A percentile compares a stretch with the other conserved stretches of the same genome.
These are phyloP conservation scores for Potentilla sterilis DNA, from an alignment of 306 rosid genomes.

Conservation along the genomic window DNA sequence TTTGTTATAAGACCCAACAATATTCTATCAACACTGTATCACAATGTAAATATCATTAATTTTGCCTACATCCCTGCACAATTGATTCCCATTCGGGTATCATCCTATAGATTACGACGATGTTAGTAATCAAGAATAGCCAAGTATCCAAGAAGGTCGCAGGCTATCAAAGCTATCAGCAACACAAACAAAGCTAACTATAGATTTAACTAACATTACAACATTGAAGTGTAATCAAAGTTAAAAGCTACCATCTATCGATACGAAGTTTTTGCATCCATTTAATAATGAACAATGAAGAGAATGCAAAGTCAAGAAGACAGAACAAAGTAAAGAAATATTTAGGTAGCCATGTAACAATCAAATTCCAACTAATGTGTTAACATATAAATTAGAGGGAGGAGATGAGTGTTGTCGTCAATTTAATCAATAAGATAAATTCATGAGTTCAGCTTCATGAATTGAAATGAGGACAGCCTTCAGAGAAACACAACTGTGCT, in stretches of 20 bases:
- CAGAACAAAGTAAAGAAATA: neutral
- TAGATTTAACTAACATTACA: neutral
- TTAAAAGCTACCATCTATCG: neutral
- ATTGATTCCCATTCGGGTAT: neutral
- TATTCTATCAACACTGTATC: neutral
- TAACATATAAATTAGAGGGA: neutral
- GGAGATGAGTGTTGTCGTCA: neutral
- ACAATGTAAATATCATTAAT: neutral
- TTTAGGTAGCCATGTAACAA: neutral
- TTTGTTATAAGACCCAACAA: neutral
- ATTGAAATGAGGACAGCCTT: neutral
- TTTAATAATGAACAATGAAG: neutral
- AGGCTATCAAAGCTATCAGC: neutral
- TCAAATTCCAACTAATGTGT: neutral
- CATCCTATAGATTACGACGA: too few relatives aligned
- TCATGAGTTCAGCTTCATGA: neutral
- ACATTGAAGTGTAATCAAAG: neutral
- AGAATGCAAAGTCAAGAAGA: neutral
- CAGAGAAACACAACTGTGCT: slow-evolving; percentile 2
- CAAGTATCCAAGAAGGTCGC: neutral
- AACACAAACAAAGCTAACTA: slow-evolving; percentile 12
- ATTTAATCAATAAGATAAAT: neutral
- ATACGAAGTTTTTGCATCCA: neutral
- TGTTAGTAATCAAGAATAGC: slow-evolving; percentile 6
- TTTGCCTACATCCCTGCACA: neutral